These are phyloP conservation scores for Hemisphaericaspora xylofermentans DNA, from an alignment of 1,139 yeast species.

Conservation along the genomic window DNA sequence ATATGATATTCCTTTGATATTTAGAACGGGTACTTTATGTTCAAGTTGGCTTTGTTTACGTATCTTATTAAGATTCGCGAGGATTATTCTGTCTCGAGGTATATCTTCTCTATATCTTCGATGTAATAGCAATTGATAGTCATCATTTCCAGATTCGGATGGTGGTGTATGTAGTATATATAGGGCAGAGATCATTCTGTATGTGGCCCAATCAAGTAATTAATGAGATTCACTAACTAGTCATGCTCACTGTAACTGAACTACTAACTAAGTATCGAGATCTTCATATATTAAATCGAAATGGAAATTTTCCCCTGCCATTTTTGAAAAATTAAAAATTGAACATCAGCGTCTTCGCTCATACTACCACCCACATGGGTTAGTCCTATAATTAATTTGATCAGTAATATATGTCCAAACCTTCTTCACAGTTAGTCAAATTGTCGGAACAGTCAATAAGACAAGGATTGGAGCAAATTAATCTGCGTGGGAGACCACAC, in stretches of 20 bases:
- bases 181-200: conserved; percentile 37
- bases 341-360: too few species aligned
- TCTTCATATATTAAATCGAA: too few species aligned
- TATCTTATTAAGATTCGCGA: conserved; percentile 27
- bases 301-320: too few species aligned
- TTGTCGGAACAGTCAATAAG: conserved; percentile 10
- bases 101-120: conserved; percentile 37
- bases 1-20: conserved; percentile 29
- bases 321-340: too few species aligned
- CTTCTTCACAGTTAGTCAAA: neutral
- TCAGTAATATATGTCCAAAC: neutral
- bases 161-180: conserved; percentile 40
- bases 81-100: conserved; percentile 25
- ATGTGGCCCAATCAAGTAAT: neutral
- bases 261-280: too few species aligned
- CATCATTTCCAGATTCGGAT: conserved; percentile 26
- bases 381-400: too few species aligned
- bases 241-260: neutral
- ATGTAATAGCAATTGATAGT: conserved; percentile 36
- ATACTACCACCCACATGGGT: too few species aligned
- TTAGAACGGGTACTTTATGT: conserved; percentile 32
- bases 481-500: conserved; percentile 11
- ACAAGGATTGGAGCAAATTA: conserved; percentile 12
- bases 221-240: neutral
- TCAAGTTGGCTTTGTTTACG: conserved; percentile 23